Base-by-base conservation (phyloP, 179 eudicot genomes). In the Spinacia oleracea region DNA sequence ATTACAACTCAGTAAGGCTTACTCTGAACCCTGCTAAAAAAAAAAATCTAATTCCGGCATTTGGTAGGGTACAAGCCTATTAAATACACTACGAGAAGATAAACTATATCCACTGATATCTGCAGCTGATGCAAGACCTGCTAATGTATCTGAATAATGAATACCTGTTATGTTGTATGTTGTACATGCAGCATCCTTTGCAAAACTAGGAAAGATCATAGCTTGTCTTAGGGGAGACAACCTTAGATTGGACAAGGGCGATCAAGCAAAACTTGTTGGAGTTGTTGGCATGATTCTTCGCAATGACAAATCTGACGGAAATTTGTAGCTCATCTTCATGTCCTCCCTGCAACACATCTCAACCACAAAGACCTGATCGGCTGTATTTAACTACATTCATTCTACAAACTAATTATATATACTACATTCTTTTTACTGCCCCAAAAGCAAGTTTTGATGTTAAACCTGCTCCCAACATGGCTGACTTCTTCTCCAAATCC, bases 281-380 rank as follows among this genome's bases (percentile, higher is more conserved):
- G 98, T 89, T n/a, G 88, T 46, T 20, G 98, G 95, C 8, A 86
- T 92, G 91, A 85, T 93, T 46, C 90, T 93, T 2, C 82, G 84
- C 73, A 90, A 92, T 18, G 84, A 80, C 29, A 15, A 81, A 75
- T 40, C 74, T 0, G 12, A 9, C 23, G 90, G 83, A 2, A 80
- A 84, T 9, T 84, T 5, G 6, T 74, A 0, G 79, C 88, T 6
- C 92, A 91, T 79, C 65, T 80, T 68, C 97, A 91, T 70, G 29
- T 87, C 35, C 88, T 91, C 68, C 94, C 97, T 1, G 87, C 97
- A 0, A 45, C 87, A 25, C 92, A 91, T 43, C 71, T 93, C 23
- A 82, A 23, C 31, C 90, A 89, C 65, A 59, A 31, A 0, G 96
- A 90, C 58, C 58, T 90, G 92, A 6, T 66, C 18, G 46, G 46